Evolutionary conservation across 108 stramenopile species (phyloP), one percentile per base, ranked within the genome.

Genomic region (Fistulifera solaris): DNA sequence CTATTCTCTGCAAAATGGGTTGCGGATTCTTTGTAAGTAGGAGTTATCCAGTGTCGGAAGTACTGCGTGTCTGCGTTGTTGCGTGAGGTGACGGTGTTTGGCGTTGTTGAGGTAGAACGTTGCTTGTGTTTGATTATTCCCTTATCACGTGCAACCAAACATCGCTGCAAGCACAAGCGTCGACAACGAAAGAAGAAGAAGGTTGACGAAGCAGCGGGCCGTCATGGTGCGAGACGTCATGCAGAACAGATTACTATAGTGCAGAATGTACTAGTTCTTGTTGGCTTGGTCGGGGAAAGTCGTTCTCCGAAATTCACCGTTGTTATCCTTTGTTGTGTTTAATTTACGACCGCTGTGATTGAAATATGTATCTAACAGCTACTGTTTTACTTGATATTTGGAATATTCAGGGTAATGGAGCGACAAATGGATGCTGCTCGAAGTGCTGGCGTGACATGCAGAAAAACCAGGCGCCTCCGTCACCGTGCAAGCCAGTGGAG

Each of bases 21-120:
- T 93, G 91, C 52, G 91, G 91, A 35, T 93, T 93, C 71, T 93
- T 93, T 59, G 91, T 88, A 82, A 80, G 78, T 78, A 22, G 40
- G 15, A 45, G 4, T 11, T 45, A 8, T 21, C 31, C 6, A 6
- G 31, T 35, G 8, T 35, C 31, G 31, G 44, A 45, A 11, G 7
- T 8, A 8, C 4, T 45, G 44, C 44, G 16, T 6, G 44, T 45
- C 44, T 17, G 5, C 7, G 44, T 6, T 45, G 44, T 45, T 31
- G 44, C 12, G 6, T 14, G 10, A 13, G 39, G 8, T 2, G n/a
- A 35, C 31, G 31, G 31, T 35, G 8, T 35, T 35, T 35, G 31
- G 3, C 31, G n/a, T n/a, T 35, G 6, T 8, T 35, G 31, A 6
- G 3, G 6, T 8, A 8, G 8, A 8, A 35, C 8, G 3, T 35